These are phyloP conservation scores for Leptographium wingfieldii DNA, from an alignment of 2,329 filamentous ascomycete species.

Conservation along the genomic window DNA sequence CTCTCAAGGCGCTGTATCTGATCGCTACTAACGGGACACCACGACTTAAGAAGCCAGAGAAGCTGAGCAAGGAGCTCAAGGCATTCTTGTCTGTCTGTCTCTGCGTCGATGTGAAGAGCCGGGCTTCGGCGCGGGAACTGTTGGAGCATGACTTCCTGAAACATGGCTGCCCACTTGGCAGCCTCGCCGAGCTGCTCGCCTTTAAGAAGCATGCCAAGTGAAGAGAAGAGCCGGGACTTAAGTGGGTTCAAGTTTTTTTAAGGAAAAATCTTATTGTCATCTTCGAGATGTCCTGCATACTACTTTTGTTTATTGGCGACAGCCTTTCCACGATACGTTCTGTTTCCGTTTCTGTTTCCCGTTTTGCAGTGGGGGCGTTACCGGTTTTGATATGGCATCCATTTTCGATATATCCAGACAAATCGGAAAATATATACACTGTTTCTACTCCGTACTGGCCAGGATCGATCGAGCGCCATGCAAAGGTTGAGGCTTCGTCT, in stretches of 20 bases:
- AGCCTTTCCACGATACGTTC: not conserved
- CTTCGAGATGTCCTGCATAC: not conserved
- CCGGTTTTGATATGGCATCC: constrained; percentile 1
- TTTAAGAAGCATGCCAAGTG: constrained; percentile 69
- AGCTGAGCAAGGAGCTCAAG: constrained; percentile 94
- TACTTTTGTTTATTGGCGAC: not conserved
- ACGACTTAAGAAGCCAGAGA: constrained; percentile 94
- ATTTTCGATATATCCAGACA: constrained; percentile 11
- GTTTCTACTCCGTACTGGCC: not conserved
- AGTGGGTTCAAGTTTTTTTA: not conserved
- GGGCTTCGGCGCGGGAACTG: constrained; percentile 82
- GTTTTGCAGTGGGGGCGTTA: not conserved
- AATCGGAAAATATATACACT: constrained; percentile 3
- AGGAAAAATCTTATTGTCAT: not conserved
- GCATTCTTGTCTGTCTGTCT: constrained; percentile 92
- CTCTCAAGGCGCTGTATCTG: constrained; percentile 89
- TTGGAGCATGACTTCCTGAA: constrained; percentile 89
- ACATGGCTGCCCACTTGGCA: constrained; percentile 72
- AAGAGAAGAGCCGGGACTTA: constrained; percentile 1
- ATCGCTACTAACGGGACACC: constrained; percentile 98
- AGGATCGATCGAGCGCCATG: not conserved
- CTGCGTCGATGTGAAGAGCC: constrained; percentile 90
- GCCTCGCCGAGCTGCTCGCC: constrained; percentile 73
- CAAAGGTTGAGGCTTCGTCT: not conserved
- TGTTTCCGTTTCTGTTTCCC: not conserved